Evolutionary conservation across 208 protist genomes (phyloP).

Genomic region (Phytomonas francai): DNA sequence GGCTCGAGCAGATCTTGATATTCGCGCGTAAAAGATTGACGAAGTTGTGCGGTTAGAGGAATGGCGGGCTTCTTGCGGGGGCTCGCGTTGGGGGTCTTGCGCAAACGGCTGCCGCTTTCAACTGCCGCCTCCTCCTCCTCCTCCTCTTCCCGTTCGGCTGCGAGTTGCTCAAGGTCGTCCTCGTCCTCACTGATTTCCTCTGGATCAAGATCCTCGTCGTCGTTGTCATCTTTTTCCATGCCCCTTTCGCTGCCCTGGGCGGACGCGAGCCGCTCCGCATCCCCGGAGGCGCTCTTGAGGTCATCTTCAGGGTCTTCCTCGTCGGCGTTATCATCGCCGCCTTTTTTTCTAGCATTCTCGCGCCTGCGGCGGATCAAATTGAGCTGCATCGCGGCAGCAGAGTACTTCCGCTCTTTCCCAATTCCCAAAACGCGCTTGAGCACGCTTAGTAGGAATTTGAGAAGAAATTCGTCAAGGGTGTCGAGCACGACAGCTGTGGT

Average conservation of each 20-base stretch:
- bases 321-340: constrained; percentile 4
- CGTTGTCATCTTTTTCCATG: constrained; percentile 14
- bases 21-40: constrained; percentile 81
- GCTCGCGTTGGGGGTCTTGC: not conserved
- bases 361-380: constrained; percentile 63
- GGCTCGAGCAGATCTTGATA: constrained; percentile 61
- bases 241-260: constrained; percentile 9
- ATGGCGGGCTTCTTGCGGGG: constrained; percentile 20
- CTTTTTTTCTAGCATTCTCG: not conserved
- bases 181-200: constrained; percentile 22
- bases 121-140: constrained; percentile 12
- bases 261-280: too few species aligned
- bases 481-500: constrained; percentile 78
- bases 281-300: constrained; percentile 5
- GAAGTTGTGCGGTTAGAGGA: constrained; percentile 38
- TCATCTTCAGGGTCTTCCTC: constrained; percentile 9
- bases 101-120: not conserved
- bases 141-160: constrained; percentile 32
- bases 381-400: constrained; percentile 48
- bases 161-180: constrained; percentile 68
- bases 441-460: constrained; percentile 78
- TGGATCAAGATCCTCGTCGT: constrained; percentile 12
- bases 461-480: constrained; percentile 85
- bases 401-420: constrained; percentile 67
- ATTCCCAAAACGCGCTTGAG: constrained; percentile 84